These are phyloP conservation scores for Babesia microti DNA, from an alignment of 169 alveolate genomes.

Conservation along the genomic window DNA sequence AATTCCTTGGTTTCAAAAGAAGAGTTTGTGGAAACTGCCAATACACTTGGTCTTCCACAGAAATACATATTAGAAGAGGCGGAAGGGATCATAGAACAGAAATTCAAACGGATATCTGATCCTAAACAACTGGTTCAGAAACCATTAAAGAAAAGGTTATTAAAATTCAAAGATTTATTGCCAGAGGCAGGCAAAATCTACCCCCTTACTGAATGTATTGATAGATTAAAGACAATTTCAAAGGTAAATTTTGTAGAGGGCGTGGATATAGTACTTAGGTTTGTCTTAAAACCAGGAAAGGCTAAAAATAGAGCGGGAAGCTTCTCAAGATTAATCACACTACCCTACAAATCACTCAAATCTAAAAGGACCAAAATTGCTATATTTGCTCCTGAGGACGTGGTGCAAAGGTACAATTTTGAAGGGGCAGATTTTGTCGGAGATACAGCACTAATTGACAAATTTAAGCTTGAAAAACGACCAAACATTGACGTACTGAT, in stretches of 20 bases:
- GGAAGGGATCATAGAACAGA: too few species aligned
- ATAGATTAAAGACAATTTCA: conserved; percentile 35
- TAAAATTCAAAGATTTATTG: conserved; percentile 4
- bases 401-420: not conserved
- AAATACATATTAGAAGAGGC: too few species aligned
- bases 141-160: conserved; percentile 14
- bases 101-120: too few species aligned
- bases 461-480: conserved; percentile 22
- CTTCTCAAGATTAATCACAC: conserved; percentile 27
- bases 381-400: conserved; percentile 23
- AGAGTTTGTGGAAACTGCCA: too few species aligned
- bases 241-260: conserved; percentile 36
- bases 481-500: conserved; percentile 52
- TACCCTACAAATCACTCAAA: conserved; percentile 43
- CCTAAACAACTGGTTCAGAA: conserved; percentile 3
- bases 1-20: too few species aligned
- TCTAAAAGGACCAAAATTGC: conserved; percentile 33
- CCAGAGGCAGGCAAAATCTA: conserved; percentile 38
- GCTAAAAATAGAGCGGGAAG: conserved; percentile 33
- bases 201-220: conserved; percentile 37
- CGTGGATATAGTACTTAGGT: conserved; percentile 34
- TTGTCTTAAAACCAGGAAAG: conserved; percentile 30
- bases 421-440: conserved; percentile 18
- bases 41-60: too few species aligned
- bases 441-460: conserved; percentile 32